Evolutionary conservation across 495 filamentous ascomycete species (phyloP), one percentile per base, ranked within the genome.

Genomic region (Aspergillus ellipticus): DNA sequence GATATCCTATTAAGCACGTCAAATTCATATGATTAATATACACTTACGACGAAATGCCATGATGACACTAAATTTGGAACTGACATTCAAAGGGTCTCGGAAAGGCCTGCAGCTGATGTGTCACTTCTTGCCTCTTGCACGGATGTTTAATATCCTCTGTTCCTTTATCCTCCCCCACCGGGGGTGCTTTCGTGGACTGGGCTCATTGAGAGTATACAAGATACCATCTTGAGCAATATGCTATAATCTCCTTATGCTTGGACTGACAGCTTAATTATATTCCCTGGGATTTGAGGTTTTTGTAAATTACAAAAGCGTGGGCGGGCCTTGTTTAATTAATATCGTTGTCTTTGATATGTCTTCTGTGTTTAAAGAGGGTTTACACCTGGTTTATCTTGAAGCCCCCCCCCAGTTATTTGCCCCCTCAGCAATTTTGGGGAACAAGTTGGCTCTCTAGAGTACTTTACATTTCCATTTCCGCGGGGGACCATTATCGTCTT

Each of bases 251-350:
- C n/a, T 4, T n/a, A 0, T 39, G 35, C 35, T 39, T 13, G 35
- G 11, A 9, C n/a, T 39, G 35, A n/a, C 24, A 28, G 24, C 24
- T 24, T 49, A n/a, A n/a, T 26, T 52, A 16, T 57, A n/a, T n/a
- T 26, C 31, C 47, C 39, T 16, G 43, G 42, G 37, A 56, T 50
- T 31, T 26, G n/a, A 16, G 42, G 8, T 60, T 64, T 58, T 46
- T 75, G 68, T 76, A 74, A 68, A 76, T 69, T 76, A 76, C 61
- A 72, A 73, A 73, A 73, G 71, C 69, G 63, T 71, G 73, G 67
- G 67, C 65, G 65, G 70, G 62, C 62, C 59, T 65, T 72, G 51
- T 56, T 68, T 53, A 55, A 58, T 62, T 64, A 49, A 46, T n/a
- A 47, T 42, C 7, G n/a, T n/a, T 21, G 20, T 42, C 42, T 37